Base-by-base conservation (phyloP, 1,139 yeast genomes). In the Candida tropicalis region DNA sequence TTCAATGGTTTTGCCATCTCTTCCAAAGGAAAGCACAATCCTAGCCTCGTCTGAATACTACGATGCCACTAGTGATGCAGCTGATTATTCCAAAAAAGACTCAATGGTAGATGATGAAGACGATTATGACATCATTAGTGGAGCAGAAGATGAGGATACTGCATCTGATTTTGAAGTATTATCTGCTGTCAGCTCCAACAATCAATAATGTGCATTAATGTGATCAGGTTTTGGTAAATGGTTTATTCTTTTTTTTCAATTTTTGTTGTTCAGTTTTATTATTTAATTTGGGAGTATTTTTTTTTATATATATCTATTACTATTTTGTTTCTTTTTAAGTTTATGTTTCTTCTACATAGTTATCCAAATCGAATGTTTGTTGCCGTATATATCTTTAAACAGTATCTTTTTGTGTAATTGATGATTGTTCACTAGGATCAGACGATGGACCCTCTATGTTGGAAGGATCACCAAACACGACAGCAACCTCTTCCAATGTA, bases 401-500 rank as follows among this genome's bases (percentile, higher is more conserved):
- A 31, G 16, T 17, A 4, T 31, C 35, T 5, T 31, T 29, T n/a
- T 31, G 35, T n/a, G 13, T n/a, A 31, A n/a, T 4, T 3, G 25
- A 18, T 9, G 35, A 18, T 31, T 31, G 11, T 18, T 29, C 34
- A 29, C 23, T 29, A 11, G n/a, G 10, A 5, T 4, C 12, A 6
- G 22, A n/a, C 23, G 16, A 29, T 4, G 9, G 23, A 3, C n/a
- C 13, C 6, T 10, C 34, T 22, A 16, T 29, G 5, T 15, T 16
- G 5, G 15, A 8, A 8, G 34, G 34, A 36, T 65, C 65, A 43
- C 77, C 79, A 51, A 75, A 74, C 13, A 73, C 72, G 45, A 64
- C 63, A 5, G 78, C 75, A 40, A 77, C 78, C 58, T 77, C 80
- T 58, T 77, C 82, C 62, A 77, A 68, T 8, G 81, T 72, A 55